These are phyloP conservation scores for Monoraphidium neglectum DNA, from an alignment of 139 green algal species.

Conservation along the genomic window DNA sequence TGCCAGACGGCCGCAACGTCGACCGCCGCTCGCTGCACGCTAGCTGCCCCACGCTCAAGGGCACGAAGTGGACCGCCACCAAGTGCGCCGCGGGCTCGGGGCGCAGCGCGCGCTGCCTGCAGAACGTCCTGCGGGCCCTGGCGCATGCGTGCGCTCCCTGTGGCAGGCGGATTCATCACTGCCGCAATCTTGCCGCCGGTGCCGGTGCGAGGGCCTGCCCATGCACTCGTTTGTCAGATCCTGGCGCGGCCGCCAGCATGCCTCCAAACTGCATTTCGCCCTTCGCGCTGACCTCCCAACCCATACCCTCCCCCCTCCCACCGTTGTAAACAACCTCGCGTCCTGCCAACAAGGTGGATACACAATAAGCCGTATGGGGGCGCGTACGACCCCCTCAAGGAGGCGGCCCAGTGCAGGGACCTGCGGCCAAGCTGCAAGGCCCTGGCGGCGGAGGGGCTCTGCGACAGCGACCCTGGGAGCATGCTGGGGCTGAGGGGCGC, in stretches of 20 bases:
- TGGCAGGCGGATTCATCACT: too few relatives aligned
- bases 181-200: too few relatives aligned
- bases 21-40: conserved; percentile 53
- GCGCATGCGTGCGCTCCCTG: too few relatives aligned
- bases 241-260: too few relatives aligned
- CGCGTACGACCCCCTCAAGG: conserved; percentile 34
- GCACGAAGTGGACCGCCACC: conserved; percentile 75
- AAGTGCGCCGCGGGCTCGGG: conserved; percentile 20
- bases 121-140: too few relatives aligned
- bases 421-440: neutral
- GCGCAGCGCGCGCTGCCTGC: too few relatives aligned
- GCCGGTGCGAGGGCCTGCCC: too few relatives aligned
- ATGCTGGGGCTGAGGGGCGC: conserved; percentile 35
- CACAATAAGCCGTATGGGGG: conserved; percentile 41
- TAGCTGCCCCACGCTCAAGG: conserved; percentile 53
- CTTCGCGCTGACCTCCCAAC: too few relatives aligned
- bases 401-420: conserved; percentile 18
- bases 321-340: too few relatives aligned
- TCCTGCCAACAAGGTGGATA: conserved; percentile 49
- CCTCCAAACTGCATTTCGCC: too few relatives aligned
- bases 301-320: too few relatives aligned
- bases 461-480: conserved; percentile 15
- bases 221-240: too few relatives aligned
- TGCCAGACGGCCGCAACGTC: conserved; percentile 35
- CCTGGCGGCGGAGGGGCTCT: conserved; percentile 15